Evolutionary conservation across 1,284 basidiomycete genomes (phyloP).

Genomic region (Pisolithus thermaeus): DNA sequence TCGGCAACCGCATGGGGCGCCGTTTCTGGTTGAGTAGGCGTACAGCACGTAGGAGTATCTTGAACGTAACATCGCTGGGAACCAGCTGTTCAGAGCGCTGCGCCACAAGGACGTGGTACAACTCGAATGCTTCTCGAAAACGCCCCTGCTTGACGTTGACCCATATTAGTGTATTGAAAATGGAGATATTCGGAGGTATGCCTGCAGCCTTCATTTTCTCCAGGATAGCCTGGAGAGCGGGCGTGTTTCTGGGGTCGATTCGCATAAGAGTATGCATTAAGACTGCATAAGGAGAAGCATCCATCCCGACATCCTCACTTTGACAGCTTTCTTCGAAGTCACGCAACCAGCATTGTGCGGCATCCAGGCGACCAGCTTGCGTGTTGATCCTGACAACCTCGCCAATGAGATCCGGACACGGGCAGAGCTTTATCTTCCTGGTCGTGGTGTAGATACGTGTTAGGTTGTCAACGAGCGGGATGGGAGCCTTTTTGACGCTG

Average conservation of each 20-base stretch:
- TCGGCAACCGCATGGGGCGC: slow-evolving; percentile 12
- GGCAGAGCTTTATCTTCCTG: slow-evolving; percentile 29
- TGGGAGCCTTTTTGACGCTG: slow-evolving; percentile 22
- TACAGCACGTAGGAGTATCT: slow-evolving; percentile 38
- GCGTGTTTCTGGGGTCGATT: slow-evolving; percentile 24
- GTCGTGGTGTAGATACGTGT: slow-evolving; percentile 31
- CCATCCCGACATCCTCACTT: slow-evolving; percentile 9
- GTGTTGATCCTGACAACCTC: slow-evolving; percentile 35
- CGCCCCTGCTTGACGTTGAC: slow-evolving; percentile 30
- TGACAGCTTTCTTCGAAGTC: slow-evolving; percentile 21
- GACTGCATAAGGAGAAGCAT: slow-evolving; percentile 30
- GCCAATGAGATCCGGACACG: slow-evolving; percentile 30
- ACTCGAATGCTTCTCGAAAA: slow-evolving; percentile 34
- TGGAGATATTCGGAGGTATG: slow-evolving; percentile 31
- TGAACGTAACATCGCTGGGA: slow-evolving; percentile 43
- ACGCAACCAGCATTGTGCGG: slow-evolving; percentile 31
- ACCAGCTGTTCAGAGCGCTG: slow-evolving; percentile 21
- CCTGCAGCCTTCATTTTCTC: slow-evolving; percentile 34
- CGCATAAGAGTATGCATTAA: slow-evolving; percentile 35
- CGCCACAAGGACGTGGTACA: slow-evolving; percentile 36
- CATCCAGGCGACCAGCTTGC: slow-evolving; percentile 28
- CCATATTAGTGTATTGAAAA: slow-evolving; percentile 45
- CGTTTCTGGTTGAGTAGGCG: slow-evolving; percentile 21
- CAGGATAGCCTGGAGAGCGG: slow-evolving; percentile 33
- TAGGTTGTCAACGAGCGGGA: slow-evolving; percentile 30